Percentiles rank a stretch among this genome's conserved stretches.
Conservation (phyloP, 129 eudicot genomes). For the Ambrosia artemisiifolia region DNA sequence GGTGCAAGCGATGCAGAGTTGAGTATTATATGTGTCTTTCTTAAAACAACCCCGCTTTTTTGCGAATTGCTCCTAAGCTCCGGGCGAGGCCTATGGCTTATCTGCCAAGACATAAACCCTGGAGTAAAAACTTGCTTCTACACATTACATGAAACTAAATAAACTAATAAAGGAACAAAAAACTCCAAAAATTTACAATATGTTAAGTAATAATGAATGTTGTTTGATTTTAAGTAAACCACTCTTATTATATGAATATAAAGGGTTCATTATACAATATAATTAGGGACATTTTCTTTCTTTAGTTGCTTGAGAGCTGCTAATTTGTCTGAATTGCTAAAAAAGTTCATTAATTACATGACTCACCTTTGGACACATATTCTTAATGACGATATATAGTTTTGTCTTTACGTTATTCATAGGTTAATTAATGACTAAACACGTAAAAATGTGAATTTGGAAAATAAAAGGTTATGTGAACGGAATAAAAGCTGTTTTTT, state of each 20-base stretch:
- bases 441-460: no score
- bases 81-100: no score
- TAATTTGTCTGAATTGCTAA: neutral
- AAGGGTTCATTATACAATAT: neutral
- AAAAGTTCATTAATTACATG: no score
- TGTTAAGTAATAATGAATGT: neutral
- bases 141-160: neutral
- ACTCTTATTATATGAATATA: neutral
- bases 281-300: neutral
- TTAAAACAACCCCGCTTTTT: no score
- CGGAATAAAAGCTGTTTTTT: no score
- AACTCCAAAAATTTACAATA: neutral
- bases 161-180: neutral
- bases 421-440: no score
- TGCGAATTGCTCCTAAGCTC: no score
- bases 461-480: no score
- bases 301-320: neutral
- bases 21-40: conserved; percentile 94
- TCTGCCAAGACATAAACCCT: conserved; percentile 36
- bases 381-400: no score
- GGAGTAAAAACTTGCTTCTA: neutral
- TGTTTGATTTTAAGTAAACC: neutral
- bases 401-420: no score
- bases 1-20: neutral
- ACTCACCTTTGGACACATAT: no score